These are phyloP conservation scores for Tylopilus rubrobrunneus DNA, from an alignment of 768 basidiomycete genomes.

Conservation along the genomic window DNA sequence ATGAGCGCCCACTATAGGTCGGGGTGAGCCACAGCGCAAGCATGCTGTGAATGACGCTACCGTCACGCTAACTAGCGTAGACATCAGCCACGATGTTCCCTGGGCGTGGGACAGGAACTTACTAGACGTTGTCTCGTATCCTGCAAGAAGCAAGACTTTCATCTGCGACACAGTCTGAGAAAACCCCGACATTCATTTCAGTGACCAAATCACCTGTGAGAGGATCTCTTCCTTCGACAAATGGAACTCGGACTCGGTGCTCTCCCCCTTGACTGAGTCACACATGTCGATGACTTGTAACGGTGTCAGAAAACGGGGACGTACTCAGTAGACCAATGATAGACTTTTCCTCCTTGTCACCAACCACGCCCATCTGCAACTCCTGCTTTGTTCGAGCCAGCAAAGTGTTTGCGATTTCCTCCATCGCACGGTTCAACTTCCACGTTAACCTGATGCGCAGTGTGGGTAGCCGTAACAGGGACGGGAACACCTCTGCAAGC, in stretches of 20 bases:
- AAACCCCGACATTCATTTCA: background rate
- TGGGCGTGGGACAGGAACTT: background rate
- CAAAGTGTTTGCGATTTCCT: constrained; percentile 32
- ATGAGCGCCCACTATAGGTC: constrained; percentile 47
- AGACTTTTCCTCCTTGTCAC: constrained; percentile 32
- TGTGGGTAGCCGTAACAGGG: constrained; percentile 31
- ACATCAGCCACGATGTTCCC: background rate
- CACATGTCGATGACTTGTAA: background rate
- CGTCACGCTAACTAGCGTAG: constrained; percentile 16
- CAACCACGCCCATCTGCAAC: constrained; percentile 25
- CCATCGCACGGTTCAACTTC: constrained; percentile 29
- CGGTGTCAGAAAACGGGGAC: constrained; percentile 14
- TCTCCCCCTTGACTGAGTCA: constrained; percentile 36
- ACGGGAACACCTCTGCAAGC: constrained; percentile 29
- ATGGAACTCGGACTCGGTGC: constrained; percentile 23
- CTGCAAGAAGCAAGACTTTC: constrained; percentile 37
- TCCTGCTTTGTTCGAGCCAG: constrained; percentile 32
- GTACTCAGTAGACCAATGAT: constrained; percentile 37
- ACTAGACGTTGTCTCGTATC: constrained; percentile 41
- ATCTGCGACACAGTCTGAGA: constrained; percentile 13
- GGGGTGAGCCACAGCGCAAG: constrained; percentile 1
- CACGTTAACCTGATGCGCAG: constrained; percentile 17
- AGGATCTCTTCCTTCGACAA: constrained; percentile 41
- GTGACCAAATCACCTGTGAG: constrained; percentile 21
- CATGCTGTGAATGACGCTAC: background rate